A percentile compares a stretch with the other conserved stretches of the same genome.
These are phyloP conservation scores for Mortierella sp. DNA, from an alignment of 371 early-diverging fungal genomes.

Conservation along the genomic window DNA sequence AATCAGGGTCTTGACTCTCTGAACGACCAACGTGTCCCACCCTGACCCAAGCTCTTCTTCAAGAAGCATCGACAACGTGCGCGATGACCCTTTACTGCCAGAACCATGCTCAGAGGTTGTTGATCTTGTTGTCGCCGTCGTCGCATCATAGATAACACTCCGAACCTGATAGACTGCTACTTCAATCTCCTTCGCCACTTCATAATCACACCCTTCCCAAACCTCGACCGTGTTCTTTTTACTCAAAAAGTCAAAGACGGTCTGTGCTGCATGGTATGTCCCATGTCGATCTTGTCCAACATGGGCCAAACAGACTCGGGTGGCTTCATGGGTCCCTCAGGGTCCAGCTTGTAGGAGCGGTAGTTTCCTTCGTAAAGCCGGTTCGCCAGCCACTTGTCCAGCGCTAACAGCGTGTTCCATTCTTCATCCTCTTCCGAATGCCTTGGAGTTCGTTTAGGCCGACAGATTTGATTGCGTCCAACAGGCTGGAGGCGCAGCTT, in stretches of 20 bases:
- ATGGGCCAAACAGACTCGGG: not conserved
- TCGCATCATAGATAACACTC: not conserved
- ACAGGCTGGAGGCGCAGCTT: not conserved
- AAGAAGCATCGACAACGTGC: not conserved
- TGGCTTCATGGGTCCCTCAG: not conserved
- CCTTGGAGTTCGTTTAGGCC: not conserved
- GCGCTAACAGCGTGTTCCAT: not conserved
- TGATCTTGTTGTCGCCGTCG: not conserved
- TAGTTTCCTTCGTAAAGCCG: not conserved
- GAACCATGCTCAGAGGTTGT: not conserved
- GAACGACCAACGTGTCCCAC: not conserved
- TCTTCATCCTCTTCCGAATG: not conserved
- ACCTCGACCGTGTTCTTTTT: not conserved
- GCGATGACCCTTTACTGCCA: not conserved
- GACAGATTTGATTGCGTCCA: no score
- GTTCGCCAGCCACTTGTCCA: not conserved
- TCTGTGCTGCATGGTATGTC: not conserved
- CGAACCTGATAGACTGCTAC: not conserved
- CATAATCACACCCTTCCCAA: not conserved
- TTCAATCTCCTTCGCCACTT: not conserved
- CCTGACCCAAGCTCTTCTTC: not conserved
- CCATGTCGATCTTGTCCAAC: not conserved
- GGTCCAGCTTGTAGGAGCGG: not conserved
- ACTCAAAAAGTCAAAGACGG: not conserved
- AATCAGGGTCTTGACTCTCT: conserved; percentile 25